phyloP scores from a whole-genome alignment of 495 filamentous ascomycete genomes.

The Darksidea phi region DNA sequence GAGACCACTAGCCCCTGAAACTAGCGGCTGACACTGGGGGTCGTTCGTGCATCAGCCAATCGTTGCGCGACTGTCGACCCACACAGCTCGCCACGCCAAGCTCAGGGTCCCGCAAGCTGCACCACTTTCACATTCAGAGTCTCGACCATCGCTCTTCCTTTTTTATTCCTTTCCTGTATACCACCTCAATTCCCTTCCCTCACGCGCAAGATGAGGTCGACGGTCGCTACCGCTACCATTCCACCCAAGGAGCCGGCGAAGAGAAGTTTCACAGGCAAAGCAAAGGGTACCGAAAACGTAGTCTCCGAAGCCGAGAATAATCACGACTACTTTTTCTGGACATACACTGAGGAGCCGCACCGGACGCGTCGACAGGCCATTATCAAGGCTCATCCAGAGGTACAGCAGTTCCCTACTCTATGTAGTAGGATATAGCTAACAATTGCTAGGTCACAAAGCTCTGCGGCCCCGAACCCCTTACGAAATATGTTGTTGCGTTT shows the following conservation, averaged over 20 bases:
- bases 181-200: background rate
- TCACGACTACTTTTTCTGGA: constrained; percentile 76
- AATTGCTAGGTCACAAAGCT: constrained; percentile 81
- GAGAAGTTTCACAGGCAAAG: constrained; percentile 2
- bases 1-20: no score
- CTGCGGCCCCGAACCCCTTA: constrained; percentile 93
- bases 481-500: constrained; percentile 84
- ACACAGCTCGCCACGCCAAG: background rate
- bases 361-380: constrained; percentile 85
- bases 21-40: no score
- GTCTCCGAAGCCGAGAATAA: constrained; percentile 7
- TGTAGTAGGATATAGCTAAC: background rate
- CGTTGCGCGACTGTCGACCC: background rate
- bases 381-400: constrained; percentile 98
- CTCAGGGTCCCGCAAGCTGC: background rate
- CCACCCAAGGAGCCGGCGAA: constrained; percentile 19
- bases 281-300: constrained; percentile 1
- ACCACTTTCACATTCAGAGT: background rate
- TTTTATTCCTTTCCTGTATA: background rate
- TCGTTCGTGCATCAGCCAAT: background rate
- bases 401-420: constrained; percentile 41
- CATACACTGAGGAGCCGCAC: constrained; percentile 98
- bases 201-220: constrained; percentile 31
- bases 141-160: background rate
- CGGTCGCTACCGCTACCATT: constrained; percentile 35